A percentile compares a stretch with the other conserved stretches of the same genome.
phyloP scores from a whole-genome alignment of 108 stramenopile genomes.

The Hondaea fermentalgiana region DNA sequence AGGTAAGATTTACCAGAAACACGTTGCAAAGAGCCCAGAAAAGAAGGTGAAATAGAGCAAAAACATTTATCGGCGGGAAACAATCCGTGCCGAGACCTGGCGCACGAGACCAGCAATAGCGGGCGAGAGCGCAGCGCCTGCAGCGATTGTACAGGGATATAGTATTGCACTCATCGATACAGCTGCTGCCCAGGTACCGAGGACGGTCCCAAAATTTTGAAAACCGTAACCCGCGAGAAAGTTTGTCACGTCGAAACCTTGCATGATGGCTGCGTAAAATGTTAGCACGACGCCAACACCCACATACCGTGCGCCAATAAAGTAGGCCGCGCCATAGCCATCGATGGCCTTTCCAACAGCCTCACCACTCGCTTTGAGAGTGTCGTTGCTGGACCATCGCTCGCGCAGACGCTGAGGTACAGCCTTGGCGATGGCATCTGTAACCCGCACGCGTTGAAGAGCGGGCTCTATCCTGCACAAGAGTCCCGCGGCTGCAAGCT shows the following conservation, averaged over 20 bases:
- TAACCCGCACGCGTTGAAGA: not conserved
- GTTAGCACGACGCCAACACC: not conserved
- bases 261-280: not conserved
- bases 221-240: not conserved
- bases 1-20: no score
- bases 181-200: not conserved
- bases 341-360: not conserved
- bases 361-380: not conserved
- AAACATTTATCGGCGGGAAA: not conserved
- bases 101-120: not conserved
- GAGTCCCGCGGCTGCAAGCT: not conserved
- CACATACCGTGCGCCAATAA: not conserved
- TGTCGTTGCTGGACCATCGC: not conserved
- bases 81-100: not conserved
- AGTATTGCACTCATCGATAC: not conserved
- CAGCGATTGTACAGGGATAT: not conserved
- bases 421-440: not conserved
- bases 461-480: not conserved
- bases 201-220: not conserved
- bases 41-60: not conserved
- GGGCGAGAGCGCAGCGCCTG: not conserved
- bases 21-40: no score
- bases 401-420: not conserved
- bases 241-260: not conserved
- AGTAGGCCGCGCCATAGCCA: constrained; percentile 4